Evolutionary conservation across 345 rosid genomes (phyloP), one percentile per base, ranked within the genome.

Genomic region (Kernera saxatilis): DNA sequence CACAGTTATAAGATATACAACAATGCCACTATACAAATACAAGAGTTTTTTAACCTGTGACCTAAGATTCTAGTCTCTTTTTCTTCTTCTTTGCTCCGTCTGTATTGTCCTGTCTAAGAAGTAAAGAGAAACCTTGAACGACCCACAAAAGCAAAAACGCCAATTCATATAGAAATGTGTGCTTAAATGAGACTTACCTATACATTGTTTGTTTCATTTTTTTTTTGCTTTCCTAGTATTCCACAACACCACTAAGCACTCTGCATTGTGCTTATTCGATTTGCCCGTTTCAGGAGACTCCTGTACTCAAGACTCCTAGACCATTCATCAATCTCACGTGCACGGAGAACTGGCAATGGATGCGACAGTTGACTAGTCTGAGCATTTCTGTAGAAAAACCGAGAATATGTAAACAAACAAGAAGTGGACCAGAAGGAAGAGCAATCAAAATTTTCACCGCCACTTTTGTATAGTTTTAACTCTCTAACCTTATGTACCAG

Each of bases 291-390:
- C 73, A 93, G 79, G 76, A 93, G 91, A 68, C 70, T 53, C 33
- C 36, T 82, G 73, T 89, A 93, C 12, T 85, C 93, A 18, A 40
- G 76, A 83, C 94, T 87, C 81, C 90, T 86, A 14, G 98, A 91
- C 98, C 97, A 93, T 32, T 86, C 91, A 64, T 91, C 98, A 55
- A 91, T 87, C 82, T 93, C 97, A 44, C 97, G 92, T 39, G 98
- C 98, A 41, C 97, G 98, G n/a, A 93, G 90, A 77, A 93, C 97
- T 5, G 96, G 98, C 72, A 91, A 76, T 29, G 98, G 98, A 73
- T 91, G 98, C 25, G 96, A 93, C 41, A 93, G 82, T 77, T 91
- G 93, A 72, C 93, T 85, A 4, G 91, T 93, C 87, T 91, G 98
- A 79, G 97, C 96, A 75, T 93, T 91, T 84, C 98, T 93, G 81